A percentile compares a stretch with the other conserved stretches of the same genome.
Conservation (phyloP, 148 eudicot genomes). For the Drosera capensis region DNA sequence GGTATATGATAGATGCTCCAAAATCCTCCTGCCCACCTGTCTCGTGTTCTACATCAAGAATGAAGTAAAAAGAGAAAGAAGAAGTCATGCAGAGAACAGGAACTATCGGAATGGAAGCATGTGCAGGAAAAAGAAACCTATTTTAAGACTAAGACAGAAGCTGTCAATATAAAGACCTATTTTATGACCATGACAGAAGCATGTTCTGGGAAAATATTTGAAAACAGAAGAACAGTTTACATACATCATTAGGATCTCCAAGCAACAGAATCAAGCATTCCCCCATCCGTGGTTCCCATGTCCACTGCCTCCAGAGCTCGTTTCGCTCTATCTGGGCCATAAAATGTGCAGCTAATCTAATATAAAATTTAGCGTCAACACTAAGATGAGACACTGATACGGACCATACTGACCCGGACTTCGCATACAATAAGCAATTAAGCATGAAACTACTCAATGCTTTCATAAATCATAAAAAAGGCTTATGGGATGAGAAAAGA, state of each 20-base stretch:
- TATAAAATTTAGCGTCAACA: constrained; percentile 6
- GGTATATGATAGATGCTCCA: constrained; percentile 67
- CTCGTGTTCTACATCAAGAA: constrained; percentile 61
- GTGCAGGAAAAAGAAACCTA: no score
- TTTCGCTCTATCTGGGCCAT: constrained; percentile 53
- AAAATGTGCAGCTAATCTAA: constrained; percentile 68
- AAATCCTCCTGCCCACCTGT: constrained; percentile 66
- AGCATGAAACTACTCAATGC: not conserved
- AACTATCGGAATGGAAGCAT: not conserved
- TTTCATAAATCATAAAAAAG: not conserved
- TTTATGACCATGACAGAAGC: not conserved
- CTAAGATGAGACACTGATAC: not conserved
- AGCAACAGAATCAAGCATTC: constrained; percentile 81
- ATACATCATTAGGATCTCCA: constrained; percentile 94
- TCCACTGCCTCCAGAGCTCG: constrained; percentile 64
- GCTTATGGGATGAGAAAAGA: no score
- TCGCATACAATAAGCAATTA: not conserved
- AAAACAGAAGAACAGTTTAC: constrained; percentile 1
- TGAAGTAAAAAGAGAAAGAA: constrained; percentile 3
- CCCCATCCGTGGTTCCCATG: constrained; percentile 88
- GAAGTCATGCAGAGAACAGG: not conserved
- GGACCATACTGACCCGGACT: not conserved
- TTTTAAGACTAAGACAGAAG: not conserved
- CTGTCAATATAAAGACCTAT: no score
- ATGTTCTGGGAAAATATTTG: not conserved